phyloP scores from a whole-genome alignment of 2,329 filamentous ascomycete genomes.

The Alternaria sp. region DNA sequence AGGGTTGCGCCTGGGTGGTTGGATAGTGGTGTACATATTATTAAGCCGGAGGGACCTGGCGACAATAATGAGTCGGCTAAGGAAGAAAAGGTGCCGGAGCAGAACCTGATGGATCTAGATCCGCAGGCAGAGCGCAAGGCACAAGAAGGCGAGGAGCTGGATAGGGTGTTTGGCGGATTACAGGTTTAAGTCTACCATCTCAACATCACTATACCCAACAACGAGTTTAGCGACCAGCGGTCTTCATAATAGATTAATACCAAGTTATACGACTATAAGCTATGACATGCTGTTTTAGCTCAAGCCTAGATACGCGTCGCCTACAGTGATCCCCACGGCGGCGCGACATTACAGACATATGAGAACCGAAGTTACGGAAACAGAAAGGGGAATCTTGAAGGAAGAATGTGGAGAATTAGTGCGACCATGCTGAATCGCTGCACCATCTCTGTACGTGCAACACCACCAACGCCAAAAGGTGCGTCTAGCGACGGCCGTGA shows the following conservation, averaged over 20 bases:
- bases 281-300: constrained; percentile 19
- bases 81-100: constrained; percentile 20
- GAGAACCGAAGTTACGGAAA: constrained; percentile 30
- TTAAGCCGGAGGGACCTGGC: constrained; percentile 68
- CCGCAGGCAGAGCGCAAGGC: constrained; percentile 38
- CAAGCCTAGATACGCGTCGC: constrained; percentile 15
- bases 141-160: constrained; percentile 66
- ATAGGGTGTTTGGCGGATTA: constrained; percentile 72
- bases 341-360: constrained; percentile 52
- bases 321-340: constrained; percentile 26
- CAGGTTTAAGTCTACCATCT: constrained; percentile 5
- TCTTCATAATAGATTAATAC: constrained; percentile 40
- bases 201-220: neutral
- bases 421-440: constrained; percentile 5
- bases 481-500: constrained; percentile 81
- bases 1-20: constrained; percentile 81
- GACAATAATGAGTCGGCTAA: constrained; percentile 49
- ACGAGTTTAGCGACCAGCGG: constrained; percentile 26
- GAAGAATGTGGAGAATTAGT: constrained; percentile 30
- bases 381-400: constrained; percentile 50
- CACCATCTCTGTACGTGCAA: constrained; percentile 19
- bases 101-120: constrained; percentile 27
- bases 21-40: constrained; percentile 68
- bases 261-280: constrained; percentile 29
- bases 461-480: constrained; percentile 1